Conservation (phyloP, 2,329 filamentous ascomycete genomes). For the Alternaria viburni region DNA sequence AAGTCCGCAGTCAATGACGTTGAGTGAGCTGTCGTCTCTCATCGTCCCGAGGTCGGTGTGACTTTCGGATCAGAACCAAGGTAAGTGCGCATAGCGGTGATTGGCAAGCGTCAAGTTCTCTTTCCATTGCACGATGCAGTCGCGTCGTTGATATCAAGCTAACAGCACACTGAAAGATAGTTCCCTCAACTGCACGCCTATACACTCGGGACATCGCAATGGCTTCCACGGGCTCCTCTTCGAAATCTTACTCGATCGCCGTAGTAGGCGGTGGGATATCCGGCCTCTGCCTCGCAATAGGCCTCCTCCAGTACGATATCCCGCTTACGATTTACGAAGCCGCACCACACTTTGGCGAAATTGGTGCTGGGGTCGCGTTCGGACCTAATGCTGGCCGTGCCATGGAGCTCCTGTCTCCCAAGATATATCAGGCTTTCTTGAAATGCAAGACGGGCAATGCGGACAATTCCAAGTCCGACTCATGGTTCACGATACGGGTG, state of each 20-base stretch:
- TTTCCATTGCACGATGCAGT: not conserved
- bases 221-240: conserved; percentile 19
- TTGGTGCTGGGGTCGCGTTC: conserved; percentile 65
- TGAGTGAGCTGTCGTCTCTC: conserved; percentile 2
- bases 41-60: conserved; percentile 13
- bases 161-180: not conserved
- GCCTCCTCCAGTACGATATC: conserved; percentile 56
- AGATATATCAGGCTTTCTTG: conserved; percentile 48
- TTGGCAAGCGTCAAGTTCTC: not conserved
- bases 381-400: conserved; percentile 63
- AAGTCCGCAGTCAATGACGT: not conserved
- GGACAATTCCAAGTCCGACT: conserved; percentile 26
- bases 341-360: conserved; percentile 61
- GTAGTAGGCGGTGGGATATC: conserved; percentile 67
- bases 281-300: conserved; percentile 62
- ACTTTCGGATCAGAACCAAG: conserved; percentile 18
- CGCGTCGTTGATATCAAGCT: not conserved
- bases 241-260: conserved; percentile 56
- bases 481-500: conserved; percentile 42
- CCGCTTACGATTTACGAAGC: conserved; percentile 63
- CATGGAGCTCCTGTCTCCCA: conserved; percentile 60
- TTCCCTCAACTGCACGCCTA: not conserved
- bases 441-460: conserved; percentile 51
- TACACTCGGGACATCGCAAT: conserved; percentile 15
- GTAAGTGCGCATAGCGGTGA: conserved; percentile 14